Evolutionary conservation across 2,329 filamentous ascomycete genomes (phyloP), one percentile per base, ranked within the genome.

Genomic region (Acarospora socialis): DNA sequence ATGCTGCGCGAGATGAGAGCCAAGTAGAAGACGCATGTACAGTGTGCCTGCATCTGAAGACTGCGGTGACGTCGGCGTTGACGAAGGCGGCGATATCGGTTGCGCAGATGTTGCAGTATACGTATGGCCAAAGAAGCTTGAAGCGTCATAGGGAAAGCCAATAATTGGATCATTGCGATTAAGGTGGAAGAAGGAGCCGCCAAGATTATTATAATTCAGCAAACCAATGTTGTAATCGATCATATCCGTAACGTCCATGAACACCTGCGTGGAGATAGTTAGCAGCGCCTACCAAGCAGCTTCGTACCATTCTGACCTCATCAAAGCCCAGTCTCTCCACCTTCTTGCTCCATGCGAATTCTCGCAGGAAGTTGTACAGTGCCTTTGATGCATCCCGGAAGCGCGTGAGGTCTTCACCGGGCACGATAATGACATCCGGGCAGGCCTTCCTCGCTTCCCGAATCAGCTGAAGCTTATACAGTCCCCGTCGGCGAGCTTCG

Each of bases 301-400:
- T 19, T 27, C 23, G 23, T 21, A 30, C 6, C 15, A 25, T 18
- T 9, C 63, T 61, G 30, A 92, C 77, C 62, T 95, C 90, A 51
- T 95, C 90, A 42, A 95, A 82, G 0, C 90, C 87, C 17, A 95
- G 60, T 14, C 79, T 70, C 56, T 95, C 86, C 2, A 77, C 76
- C 39, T 73, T 79, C 20, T 63, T 64, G 40, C 74, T 81, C 84
- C 84, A 94, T 0, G 81, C 77, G 47, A 78, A 77, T 10, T 65
- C 60, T 36, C 71, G 70, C 32, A 94, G 60, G 43, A 86, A 79
- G 19, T 65, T 59, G 55, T 81, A 92, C 3, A 93, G 64, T 26
- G 65, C 63, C 57, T 94, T 94, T 36, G 83, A 92, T 15, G 70
- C 78, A 63, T 93, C 74, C 9, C 87, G 76, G 49, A 95, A 95